A percentile compares a stretch with the other conserved stretches of the same genome.
Evolutionary conservation across 1,284 basidiomycete species (phyloP).

Genomic region (Kwoniella shivajii): DNA sequence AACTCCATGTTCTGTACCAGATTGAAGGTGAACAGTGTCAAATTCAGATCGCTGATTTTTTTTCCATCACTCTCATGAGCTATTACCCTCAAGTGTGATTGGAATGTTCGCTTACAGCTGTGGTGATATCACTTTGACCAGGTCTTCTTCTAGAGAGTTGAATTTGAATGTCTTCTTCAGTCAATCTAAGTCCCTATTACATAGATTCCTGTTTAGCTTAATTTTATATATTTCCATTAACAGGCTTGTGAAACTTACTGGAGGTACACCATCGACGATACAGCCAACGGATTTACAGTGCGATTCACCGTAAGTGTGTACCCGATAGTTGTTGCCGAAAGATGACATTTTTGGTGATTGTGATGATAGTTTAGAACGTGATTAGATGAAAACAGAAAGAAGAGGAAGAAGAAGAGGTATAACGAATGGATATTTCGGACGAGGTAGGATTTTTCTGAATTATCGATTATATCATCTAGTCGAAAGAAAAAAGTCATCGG

Average conservation of each 20-base stretch:
- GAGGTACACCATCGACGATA: constrained; percentile 96
- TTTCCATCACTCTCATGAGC: too few species aligned
- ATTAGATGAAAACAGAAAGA: constrained; percentile 6
- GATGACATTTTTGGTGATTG: constrained; percentile 73
- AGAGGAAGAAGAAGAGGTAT: neutral
- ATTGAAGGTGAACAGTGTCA: constrained; percentile 91
- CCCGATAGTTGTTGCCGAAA: constrained; percentile 85
- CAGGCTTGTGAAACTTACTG: constrained; percentile 58
- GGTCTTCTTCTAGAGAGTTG: constrained; percentile 91
- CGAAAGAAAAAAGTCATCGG: neutral
- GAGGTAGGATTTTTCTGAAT: constrained; percentile 1
- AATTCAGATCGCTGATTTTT: constrained; percentile 96
- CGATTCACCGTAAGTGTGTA: constrained; percentile 97
- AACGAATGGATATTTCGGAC: constrained; percentile 3
- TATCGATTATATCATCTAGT: neutral
- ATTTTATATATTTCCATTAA: constrained; percentile 5
- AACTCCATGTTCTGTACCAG: constrained; percentile 88
- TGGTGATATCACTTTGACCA: constrained; percentile 95
- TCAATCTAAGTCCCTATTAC: constrained; percentile 75
- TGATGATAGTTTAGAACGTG: constrained; percentile 2
- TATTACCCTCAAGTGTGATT: neutral
- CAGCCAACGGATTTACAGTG: constrained; percentile 97
- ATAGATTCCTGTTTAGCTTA: too few species aligned
- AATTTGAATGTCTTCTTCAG: constrained; percentile 81
- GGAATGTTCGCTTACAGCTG: constrained; percentile 67